Evolutionary conservation across 306 rosid genomes (phyloP), one percentile per base, ranked within the genome.

Genomic region (Sechiopsis laciniata): DNA sequence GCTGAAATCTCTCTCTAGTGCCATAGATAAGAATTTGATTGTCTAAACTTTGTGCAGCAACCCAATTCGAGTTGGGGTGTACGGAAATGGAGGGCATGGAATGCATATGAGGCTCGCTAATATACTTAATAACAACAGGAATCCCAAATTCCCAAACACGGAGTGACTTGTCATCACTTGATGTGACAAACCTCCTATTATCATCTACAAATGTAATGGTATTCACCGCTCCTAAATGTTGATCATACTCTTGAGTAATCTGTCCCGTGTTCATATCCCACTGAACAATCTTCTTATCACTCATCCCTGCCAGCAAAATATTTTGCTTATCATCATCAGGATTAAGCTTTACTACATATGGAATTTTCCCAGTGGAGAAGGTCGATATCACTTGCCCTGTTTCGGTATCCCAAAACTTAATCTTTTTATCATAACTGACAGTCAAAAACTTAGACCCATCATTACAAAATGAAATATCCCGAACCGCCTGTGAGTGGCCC

Each of bases 161-260:
- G 29, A 95, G 96, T 0, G 97, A 95, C 77, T 95, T 95, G 53
- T 91, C 97, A 75, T 95, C 99, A 11, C 99, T 95, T 2, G 99
- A 95, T 70, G 99, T 95, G 52, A 95, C 99, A 85, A 95, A 95
- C 63, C 99, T 86, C 71, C 99, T 73, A 29, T 95, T 95, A 80
- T 91, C 91, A 86, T 95, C 99, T 8, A 95, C 99, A 87, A 91
- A 95, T 2, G 97, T 95, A 55, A 95, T 91, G 73, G 97, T 95
- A 77, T 95, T 95, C 77, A 95, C 99, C 37, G 97, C 99, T 32
- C 99, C 97, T 78, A 95, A 81, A 91, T 95, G 99, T 66, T 95
- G 96, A 83, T 95, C 99, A 82, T 95, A 95, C 86, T 95, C 99
- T 73, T 95, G 97, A n/a, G 96, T 91, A 51, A 95, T 95, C 84